phyloP scores from a whole-genome alignment of 768 basidiomycete species.

The Lentinula detonsa region DNA sequence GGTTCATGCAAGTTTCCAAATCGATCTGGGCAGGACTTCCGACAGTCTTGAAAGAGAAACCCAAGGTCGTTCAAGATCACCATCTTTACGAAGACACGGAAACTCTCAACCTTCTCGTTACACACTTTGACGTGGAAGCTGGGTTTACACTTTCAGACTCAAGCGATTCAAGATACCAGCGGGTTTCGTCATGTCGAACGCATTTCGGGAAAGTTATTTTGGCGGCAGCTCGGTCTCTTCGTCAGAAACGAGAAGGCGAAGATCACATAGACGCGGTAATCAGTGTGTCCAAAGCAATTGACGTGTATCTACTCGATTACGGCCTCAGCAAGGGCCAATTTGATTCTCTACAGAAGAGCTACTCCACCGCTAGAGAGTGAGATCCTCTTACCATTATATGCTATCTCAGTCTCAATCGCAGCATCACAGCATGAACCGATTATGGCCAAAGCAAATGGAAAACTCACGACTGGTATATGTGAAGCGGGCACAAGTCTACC shows the following conservation, averaged over 20 bases:
- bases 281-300: conserved; percentile 64
- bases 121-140: conserved; percentile 60
- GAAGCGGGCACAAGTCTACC: conserved; percentile 76
- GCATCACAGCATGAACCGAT: conserved; percentile 48
- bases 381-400: background rate
- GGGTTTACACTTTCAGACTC: conserved; percentile 73
- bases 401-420: background rate
- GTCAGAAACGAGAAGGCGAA: conserved; percentile 57
- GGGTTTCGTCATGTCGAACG: conserved; percentile 46
- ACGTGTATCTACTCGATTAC: conserved; percentile 70
- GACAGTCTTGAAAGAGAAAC: conserved; percentile 55
- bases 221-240: conserved; percentile 58
- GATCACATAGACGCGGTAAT: conserved; percentile 87
- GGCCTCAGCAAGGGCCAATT: conserved; percentile 55
- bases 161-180: conserved; percentile 68
- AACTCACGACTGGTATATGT: conserved; percentile 71
- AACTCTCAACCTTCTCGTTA: conserved; percentile 62
- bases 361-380: conserved; percentile 55
- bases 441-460: conserved; percentile 66
- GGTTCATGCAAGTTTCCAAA: conserved; percentile 65
- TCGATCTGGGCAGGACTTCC: conserved; percentile 77
- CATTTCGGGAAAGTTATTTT: conserved; percentile 68
- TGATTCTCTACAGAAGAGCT: conserved; percentile 61
- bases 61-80: conserved; percentile 50
- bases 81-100: conserved; percentile 61